Conservation (phyloP, 164 flowering plant species). For the Vitis rotundifolia region DNA sequence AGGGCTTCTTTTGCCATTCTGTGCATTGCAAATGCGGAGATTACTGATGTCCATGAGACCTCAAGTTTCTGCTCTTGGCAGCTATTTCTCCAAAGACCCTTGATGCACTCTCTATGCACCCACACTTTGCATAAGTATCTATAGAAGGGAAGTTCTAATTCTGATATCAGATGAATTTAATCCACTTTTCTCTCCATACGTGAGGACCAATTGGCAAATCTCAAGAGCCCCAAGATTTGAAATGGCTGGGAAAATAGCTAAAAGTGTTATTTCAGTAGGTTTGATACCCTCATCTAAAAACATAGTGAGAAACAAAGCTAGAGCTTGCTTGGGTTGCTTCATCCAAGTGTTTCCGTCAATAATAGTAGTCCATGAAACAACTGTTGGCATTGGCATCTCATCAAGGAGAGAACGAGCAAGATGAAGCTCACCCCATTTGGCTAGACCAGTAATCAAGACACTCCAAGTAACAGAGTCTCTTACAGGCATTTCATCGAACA, state of each 20-base stretch:
- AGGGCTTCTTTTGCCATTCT: slow-evolving; percentile 53
- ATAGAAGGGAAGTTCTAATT: slow-evolving; percentile 32
- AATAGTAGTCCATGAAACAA: slow-evolving; percentile 61
- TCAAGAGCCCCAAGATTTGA: slow-evolving; percentile 36
- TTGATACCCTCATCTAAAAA: slow-evolving; percentile 26
- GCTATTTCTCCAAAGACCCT: slow-evolving; percentile 35
- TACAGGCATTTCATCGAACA: slow-evolving; percentile 62
- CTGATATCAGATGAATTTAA: slow-evolving; percentile 38
- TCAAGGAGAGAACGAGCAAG: slow-evolving; percentile 46
- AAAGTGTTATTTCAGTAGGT: slow-evolving; percentile 51
- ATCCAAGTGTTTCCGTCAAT: slow-evolving; percentile 53
- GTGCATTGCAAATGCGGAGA: slow-evolving; percentile 52
- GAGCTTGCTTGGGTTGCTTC: slow-evolving; percentile 37
- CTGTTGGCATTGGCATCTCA: slow-evolving; percentile 45
- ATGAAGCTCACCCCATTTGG: slow-evolving; percentile 45
- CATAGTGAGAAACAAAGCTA: slow-evolving; percentile 48
- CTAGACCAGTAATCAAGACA: slow-evolving; percentile 57
- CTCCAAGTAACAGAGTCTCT: slow-evolving; percentile 61
- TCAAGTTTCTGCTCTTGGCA: slow-evolving; percentile 24
- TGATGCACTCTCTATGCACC: slow-evolving; percentile 37
- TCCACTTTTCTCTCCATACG: slow-evolving; percentile 50
- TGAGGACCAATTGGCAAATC: slow-evolving; percentile 42
- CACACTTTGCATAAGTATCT: slow-evolving; percentile 45
- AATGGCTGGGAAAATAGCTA: slow-evolving; percentile 57
- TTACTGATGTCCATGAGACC: slow-evolving; percentile 54